Base-by-base conservation (phyloP, 805 yeast genomes). In the Starmerella bombicola region DNA sequence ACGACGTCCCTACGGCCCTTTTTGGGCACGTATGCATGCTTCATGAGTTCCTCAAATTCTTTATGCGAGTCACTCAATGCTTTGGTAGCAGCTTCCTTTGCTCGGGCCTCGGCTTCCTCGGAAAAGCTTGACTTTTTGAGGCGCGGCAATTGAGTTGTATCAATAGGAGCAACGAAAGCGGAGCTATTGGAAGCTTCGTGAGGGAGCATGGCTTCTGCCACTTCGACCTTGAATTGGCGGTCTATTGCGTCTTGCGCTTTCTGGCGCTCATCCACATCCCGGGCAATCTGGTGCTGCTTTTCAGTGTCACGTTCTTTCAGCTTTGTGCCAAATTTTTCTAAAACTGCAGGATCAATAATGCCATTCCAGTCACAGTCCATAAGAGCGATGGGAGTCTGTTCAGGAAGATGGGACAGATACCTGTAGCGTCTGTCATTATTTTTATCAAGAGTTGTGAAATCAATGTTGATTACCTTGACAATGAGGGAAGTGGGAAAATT, bases 341-440 rank as follows among this genome's bases (percentile, higher is more conserved):
- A 42, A 0, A 53, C 55, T 39, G 44, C 55, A 47, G 54, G 55
- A 32, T 48, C 56, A 30, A 54, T 43, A 36, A 52, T 56, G 65
- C 64, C 51, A 55, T 53, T 59, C 97, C 97, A 88, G 55, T 83
- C 78, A 38, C 95, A 71, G 52, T 91, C 97, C 40, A 91, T 56
- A 47, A 82, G 76, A 9, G 85, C 93, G 32, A 88, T 59, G 38
- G 79, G 80, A 0, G 95, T 79, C 1, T 96, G 96, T 22, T 73
- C 57, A 0, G 98, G 96, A 18, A 85, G 60, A 58, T 88, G 88
- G 1, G 80, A 69, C 42, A 91, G 61, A 57, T 80, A 84, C 58
- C 84, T 86, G 56, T 69, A 69, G 49, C 76, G 73, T 38, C 71
- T 70, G 2, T 72, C 52, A 2, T 34, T 28, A 1, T 34, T 8